These are phyloP conservation scores for Neodidymelliopsis sp. DNA, from an alignment of 2,329 filamentous ascomycete genomes.

Conservation along the genomic window DNA sequence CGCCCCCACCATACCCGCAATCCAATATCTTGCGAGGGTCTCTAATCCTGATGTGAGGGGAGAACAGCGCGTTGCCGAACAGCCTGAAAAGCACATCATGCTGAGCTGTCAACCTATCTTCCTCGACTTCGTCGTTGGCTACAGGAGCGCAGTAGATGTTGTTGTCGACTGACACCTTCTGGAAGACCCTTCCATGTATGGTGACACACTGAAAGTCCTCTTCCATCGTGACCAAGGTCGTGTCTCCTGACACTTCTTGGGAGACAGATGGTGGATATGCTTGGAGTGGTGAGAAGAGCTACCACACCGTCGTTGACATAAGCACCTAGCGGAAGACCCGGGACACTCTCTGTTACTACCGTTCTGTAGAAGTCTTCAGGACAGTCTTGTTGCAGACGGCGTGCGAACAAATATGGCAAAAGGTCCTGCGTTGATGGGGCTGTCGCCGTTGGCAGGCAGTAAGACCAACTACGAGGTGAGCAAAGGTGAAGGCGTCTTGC, in stretches of 20 bases:
- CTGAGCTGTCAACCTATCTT: conserved; percentile 46
- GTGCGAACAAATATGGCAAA: not conserved
- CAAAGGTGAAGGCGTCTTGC: not conserved
- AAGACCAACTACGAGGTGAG: not conserved
- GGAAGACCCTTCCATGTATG: conserved; percentile 49
- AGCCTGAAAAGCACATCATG: conserved; percentile 44
- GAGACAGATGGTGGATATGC: not conserved
- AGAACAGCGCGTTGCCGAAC: conserved; percentile 40
- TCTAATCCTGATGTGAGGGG: conserved; percentile 34
- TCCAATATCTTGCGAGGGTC: conserved; percentile 47
- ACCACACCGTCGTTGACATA: no score
- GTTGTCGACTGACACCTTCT: conserved; percentile 48
- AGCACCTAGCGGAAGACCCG: no score
- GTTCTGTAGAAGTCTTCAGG: no score
- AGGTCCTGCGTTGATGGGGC: not conserved
- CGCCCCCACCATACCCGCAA: conserved; percentile 50
- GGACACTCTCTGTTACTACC: no score
- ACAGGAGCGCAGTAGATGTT: conserved; percentile 51
- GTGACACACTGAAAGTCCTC: conserved; percentile 34
- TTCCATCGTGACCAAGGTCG: conserved; percentile 18
- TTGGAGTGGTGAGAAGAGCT: no score
- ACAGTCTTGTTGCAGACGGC: not conserved
- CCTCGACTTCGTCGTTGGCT: conserved; percentile 46
- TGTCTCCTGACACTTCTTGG: not conserved
- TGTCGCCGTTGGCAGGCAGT: not conserved